These are phyloP conservation scores for Aspergillus intermedius DNA, from an alignment of 2,329 filamentous ascomycete species.

Conservation along the genomic window DNA sequence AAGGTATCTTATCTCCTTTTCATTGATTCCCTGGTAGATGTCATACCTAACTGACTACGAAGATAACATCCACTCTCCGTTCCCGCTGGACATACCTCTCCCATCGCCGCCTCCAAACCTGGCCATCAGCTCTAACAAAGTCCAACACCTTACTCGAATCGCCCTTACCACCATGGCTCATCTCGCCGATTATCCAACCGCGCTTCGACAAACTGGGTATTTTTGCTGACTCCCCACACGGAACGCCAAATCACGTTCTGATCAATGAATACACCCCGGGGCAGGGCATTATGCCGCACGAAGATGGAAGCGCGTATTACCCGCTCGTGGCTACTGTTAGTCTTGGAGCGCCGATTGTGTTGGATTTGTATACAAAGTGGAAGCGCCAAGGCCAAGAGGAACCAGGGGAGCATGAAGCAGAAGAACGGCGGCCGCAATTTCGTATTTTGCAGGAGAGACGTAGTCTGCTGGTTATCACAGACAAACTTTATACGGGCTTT, in stretches of 20 bases:
- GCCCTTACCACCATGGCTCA: constrained; percentile 66
- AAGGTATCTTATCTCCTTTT: constrained; percentile 49
- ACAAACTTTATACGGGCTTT: constrained; percentile 48
- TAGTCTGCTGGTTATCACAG: constrained; percentile 57
- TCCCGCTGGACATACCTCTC: constrained; percentile 80
- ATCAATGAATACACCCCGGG: constrained; percentile 87
- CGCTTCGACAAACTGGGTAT: constrained; percentile 46
- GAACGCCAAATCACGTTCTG: constrained; percentile 78
- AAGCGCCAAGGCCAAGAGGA: not conserved
- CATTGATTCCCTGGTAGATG: not conserved
- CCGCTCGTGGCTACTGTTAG: constrained; percentile 88
- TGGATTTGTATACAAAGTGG: constrained; percentile 65
- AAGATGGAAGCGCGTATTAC: constrained; percentile 83
- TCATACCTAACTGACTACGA: constrained; percentile 5
- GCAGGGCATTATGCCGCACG: constrained; percentile 95
- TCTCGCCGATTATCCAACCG: constrained; percentile 57
- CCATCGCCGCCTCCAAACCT: constrained; percentile 84
- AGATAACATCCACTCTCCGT: constrained; percentile 55
- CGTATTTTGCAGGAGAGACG: constrained; percentile 76
- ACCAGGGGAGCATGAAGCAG: constrained; percentile 4
- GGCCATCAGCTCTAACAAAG: constrained; percentile 75
- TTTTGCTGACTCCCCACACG: constrained; percentile 63
- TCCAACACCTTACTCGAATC: constrained; percentile 67
- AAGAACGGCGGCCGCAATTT: constrained; percentile 30
- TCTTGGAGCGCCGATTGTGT: constrained; percentile 67